These are phyloP conservation scores for Penicillium canariense DNA, from an alignment of 495 filamentous ascomycete species.

Conservation along the genomic window DNA sequence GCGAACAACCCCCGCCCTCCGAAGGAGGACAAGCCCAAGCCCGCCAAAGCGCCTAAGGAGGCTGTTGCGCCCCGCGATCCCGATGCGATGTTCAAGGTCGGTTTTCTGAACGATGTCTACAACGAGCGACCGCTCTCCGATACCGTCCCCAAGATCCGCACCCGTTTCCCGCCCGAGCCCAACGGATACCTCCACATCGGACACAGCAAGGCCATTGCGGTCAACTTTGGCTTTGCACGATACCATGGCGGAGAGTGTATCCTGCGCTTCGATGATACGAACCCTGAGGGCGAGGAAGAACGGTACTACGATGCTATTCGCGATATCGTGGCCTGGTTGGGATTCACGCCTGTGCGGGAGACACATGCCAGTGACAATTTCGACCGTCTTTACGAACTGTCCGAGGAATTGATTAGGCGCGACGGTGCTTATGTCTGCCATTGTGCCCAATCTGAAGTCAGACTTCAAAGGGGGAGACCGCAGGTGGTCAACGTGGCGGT, in stretches of 20 bases:
- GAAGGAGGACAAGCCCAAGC: slow-evolving; percentile 33
- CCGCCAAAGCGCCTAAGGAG: slow-evolving; percentile 39
- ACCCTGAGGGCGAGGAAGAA: slow-evolving; percentile 79
- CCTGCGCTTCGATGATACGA: slow-evolving; percentile 76
- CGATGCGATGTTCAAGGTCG: slow-evolving; percentile 77
- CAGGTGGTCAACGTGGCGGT: slow-evolving; percentile 64
- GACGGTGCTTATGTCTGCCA: slow-evolving; percentile 79
- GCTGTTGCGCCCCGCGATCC: slow-evolving; percentile 48
- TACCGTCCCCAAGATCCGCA: slow-evolving; percentile 53
- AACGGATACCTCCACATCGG: slow-evolving; percentile 77
- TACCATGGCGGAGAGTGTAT: slow-evolving; percentile 76
- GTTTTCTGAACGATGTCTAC: slow-evolving; percentile 79
- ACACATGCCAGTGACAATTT: slow-evolving; percentile 87
- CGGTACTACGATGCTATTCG: slow-evolving; percentile 74
- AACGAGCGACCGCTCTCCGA: slow-evolving; percentile 63
- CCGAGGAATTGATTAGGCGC: slow-evolving; percentile 75
- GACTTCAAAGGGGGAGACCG: slow-evolving; percentile 73
- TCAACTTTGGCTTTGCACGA: slow-evolving; percentile 95
- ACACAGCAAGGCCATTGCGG: slow-evolving; percentile 92
- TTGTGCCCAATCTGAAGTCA: slow-evolving; percentile 70
- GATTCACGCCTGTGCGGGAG: slow-evolving; percentile 72
- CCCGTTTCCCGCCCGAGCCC: slow-evolving; percentile 92
- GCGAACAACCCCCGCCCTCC: slow-evolving; percentile 26
- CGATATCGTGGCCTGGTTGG: slow-evolving; percentile 79
- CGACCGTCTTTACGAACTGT: slow-evolving; percentile 78